Evolutionary conservation across 2,329 filamentous ascomycete species (phyloP), one percentile per base, ranked within the genome.

Genomic region (Trichoderma atrobrunneum): DNA sequence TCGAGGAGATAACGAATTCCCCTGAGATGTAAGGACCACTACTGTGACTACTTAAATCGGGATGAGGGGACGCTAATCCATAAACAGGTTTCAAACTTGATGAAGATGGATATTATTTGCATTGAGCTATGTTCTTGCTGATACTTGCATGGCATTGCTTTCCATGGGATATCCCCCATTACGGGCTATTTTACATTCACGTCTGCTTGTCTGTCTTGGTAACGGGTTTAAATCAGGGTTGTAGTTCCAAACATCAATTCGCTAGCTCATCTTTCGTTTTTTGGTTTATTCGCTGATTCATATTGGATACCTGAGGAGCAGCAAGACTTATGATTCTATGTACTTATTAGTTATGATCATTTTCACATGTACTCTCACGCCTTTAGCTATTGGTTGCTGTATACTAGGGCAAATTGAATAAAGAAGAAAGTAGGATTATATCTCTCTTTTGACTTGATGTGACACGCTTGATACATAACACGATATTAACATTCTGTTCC

Each of bases 1-100:
- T 94, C 80, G 93, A 97, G 77, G 93, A 97, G 80, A 88, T 96
- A 68, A 92, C 90, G 73, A 88, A 87, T 74, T 89, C 92, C 24
- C 82, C 84, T 3, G 87, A 88, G 21, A 85, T 78, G 86, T 88
- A 72, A 81, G 84, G 18, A 7, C 12, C 3, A 21, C 6, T 3
- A 18, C 12, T 14, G 32, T 34, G 32, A 36, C 34, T 36, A 5
- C 12, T 14, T 1, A 36, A 36, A 36, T 11, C 14, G 32, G 2
- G 30, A 30, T 30, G 7, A 10, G 8, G 1, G 8, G 30, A 30
- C 30, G 64, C 64, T 67, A 59, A 67, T 16, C 24, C 1, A 43
- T 26, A 3, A 10, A 5, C 43, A 71, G 68, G 11, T 71, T 71
- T n/a, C 60, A 64, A 64, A 59, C 60, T 43, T 71, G 60, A 70